Conservation (phyloP, 352 stramenopile genomes). For the Pythium rishiriense region DNA sequence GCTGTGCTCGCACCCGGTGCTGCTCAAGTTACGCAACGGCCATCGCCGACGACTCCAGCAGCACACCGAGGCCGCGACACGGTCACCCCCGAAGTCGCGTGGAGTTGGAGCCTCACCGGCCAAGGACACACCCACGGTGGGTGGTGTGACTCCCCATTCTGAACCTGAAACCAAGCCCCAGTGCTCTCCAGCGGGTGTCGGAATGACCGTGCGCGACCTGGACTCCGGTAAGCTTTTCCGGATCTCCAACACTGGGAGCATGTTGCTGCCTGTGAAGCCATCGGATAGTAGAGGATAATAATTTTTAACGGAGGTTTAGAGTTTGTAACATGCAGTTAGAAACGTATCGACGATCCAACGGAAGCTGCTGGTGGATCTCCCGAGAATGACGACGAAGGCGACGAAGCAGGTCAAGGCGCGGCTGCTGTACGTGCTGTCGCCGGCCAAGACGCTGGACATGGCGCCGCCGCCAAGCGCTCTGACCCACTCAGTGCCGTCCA, state of each 20-base stretch:
- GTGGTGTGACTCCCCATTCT: background rate
- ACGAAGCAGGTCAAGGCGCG: slow-evolving; percentile 23
- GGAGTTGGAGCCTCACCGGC: slow-evolving; percentile 19
- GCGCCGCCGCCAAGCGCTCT: slow-evolving; percentile 25
- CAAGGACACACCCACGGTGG: slow-evolving; percentile 26
- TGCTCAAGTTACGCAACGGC: slow-evolving; percentile 77
- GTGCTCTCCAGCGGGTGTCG: background rate
- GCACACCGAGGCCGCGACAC: slow-evolving; percentile 26
- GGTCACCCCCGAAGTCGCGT: background rate
- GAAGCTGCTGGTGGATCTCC: background rate
- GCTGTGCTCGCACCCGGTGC: slow-evolving; percentile 66
- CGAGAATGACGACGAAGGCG: slow-evolving; percentile 4
- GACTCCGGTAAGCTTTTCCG: slow-evolving; percentile 73
- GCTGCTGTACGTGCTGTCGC: slow-evolving; percentile 84
- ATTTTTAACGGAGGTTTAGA: slow-evolving; percentile 11
- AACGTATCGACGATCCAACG: background rate
- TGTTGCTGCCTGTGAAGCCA: slow-evolving; percentile 48
- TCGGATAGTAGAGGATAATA: slow-evolving; percentile 21
- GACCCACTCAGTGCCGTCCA: slow-evolving; percentile 42
- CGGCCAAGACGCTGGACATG: slow-evolving; percentile 89
- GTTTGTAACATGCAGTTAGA: slow-evolving; percentile 14
- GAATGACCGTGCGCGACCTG: slow-evolving; percentile 68
- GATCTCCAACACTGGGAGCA: slow-evolving; percentile 62
- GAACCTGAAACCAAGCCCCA: background rate
- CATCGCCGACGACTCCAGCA: slow-evolving; percentile 66